These are phyloP conservation scores for Podospora conica DNA, from an alignment of 495 filamentous ascomycete species.

Conservation along the genomic window DNA sequence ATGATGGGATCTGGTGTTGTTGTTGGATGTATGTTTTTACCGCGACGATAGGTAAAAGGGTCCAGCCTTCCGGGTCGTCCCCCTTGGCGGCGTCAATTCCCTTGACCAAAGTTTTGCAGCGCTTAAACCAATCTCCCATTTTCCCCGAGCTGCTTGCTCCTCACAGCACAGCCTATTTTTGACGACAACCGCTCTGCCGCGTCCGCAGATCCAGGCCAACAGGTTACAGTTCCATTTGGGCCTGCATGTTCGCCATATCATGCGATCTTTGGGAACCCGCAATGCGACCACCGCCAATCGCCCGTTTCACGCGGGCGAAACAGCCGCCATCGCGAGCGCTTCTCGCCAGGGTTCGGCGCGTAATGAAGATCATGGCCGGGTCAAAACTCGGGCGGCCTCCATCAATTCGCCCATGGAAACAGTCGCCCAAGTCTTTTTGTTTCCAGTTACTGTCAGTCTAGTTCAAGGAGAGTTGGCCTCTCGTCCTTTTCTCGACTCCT, in stretches of 20 bases:
- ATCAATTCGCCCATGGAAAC: not conserved
- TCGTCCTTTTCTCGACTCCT: not conserved
- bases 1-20: not conserved
- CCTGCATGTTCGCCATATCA: not conserved
- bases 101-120: not conserved
- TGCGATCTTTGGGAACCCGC: not conserved
- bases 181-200: not conserved
- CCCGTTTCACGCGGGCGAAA: not conserved
- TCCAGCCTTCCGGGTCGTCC: not conserved
- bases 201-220: not conserved
- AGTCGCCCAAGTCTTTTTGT: not conserved
- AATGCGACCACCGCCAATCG: not conserved
- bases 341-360: not conserved
- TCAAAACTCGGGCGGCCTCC: not conserved
- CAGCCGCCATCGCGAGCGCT: not conserved
- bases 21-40: not conserved
- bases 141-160: no score
- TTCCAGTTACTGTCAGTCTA: not conserved
- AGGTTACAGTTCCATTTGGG: not conserved
- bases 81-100: not conserved
- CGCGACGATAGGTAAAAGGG: not conserved
- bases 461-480: not conserved
- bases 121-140: not conserved
- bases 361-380: not conserved
- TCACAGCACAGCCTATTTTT: not conserved